These are phyloP conservation scores for Earliella scabrosa DNA, from an alignment of 1,284 basidiomycete genomes.

Conservation along the genomic window DNA sequence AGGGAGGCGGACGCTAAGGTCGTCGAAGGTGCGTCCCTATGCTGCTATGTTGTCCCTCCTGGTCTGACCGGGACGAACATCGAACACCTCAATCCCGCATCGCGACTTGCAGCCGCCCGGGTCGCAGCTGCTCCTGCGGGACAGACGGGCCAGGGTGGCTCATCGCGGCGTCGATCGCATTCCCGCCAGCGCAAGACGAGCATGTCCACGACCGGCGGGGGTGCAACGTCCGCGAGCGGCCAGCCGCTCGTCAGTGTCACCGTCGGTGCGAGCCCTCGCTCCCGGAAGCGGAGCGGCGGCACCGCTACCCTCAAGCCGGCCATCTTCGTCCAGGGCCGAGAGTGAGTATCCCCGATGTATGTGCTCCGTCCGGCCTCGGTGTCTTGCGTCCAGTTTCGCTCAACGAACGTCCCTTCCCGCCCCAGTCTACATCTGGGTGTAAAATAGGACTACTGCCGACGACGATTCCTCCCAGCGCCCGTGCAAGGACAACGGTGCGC, in stretches of 20 bases:
- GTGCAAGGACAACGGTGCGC: no score
- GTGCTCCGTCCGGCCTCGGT: no score
- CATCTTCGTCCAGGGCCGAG: constrained; percentile 35
- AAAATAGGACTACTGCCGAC: constrained; percentile 13
- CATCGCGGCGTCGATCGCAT: constrained; percentile 25
- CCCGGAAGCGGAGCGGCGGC: constrained; percentile 34
- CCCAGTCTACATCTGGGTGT: constrained; percentile 21
- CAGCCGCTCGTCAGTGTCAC: constrained; percentile 32
- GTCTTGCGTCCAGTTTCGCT: background rate
- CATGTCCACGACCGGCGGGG: constrained; percentile 9
- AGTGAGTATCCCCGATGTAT: constrained; percentile 28
- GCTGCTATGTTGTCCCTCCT: background rate
- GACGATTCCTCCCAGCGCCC: no score
- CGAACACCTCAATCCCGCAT: no score
- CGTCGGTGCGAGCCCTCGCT: constrained; percentile 26
- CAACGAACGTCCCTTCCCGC: background rate
- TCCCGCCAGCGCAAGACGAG: constrained; percentile 24
- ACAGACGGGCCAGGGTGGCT: constrained; percentile 3
- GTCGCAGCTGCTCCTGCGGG: constrained; percentile 22
- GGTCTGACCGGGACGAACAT: background rate
- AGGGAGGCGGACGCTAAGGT: constrained; percentile 76
- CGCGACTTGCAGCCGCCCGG: constrained; percentile 28
- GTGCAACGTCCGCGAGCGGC: constrained; percentile 9
- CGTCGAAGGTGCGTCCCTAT: constrained; percentile 56
- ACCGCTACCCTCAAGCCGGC: constrained; percentile 33